Evolutionary conservation across 2,329 filamentous ascomycete genomes (phyloP), one percentile per base, ranked within the genome.

Genomic region (Hypoxylon sp.): DNA sequence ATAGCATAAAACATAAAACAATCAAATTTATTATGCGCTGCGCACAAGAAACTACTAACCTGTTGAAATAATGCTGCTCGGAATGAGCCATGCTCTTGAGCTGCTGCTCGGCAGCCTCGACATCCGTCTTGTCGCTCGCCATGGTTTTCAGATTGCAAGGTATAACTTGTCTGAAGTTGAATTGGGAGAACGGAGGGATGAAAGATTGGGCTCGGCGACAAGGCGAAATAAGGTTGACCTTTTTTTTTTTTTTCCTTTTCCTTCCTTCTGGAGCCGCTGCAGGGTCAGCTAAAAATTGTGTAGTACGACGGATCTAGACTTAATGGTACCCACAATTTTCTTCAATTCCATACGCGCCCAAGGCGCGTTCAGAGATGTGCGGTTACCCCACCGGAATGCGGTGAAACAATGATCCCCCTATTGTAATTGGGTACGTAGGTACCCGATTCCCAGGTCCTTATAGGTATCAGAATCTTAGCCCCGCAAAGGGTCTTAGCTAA

Each of bases 41-140:
- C 53, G 62, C 56, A 67, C 60, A 64, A 67, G 42, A 62, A 73
- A 48, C 14, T 7, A 80, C 76, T 71, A 68, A 97, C 95, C 94
- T 97, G 85, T 98, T 98, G 86, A 98, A 98, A 87, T 98, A 99
- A 83, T 98, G 96, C 82, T 97, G 94, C 87, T 99, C 96, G 72
- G 95, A 96, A 85, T 97, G 95, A 80, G 93, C 92, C 88, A 97
- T 91, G 76, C 84, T 81, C 79, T 91, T 90, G 82, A 92, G 86
- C 82, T 85, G 84, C 79, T 86, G 80, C 83, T 90, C 88, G 54
- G 88, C 88, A 73, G 83, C 79, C 78, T 88, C 87, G 66, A 89
- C 83, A 49, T 89, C 88, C 86, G 88, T 89, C 69, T 84, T 85
- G 74, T 84, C 82, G 58, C 58, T 54, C 20, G 76, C 68, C 75